Evolutionary conservation across 805 yeast species (phyloP).

Genomic region (Kodamaea laetipori): DNA sequence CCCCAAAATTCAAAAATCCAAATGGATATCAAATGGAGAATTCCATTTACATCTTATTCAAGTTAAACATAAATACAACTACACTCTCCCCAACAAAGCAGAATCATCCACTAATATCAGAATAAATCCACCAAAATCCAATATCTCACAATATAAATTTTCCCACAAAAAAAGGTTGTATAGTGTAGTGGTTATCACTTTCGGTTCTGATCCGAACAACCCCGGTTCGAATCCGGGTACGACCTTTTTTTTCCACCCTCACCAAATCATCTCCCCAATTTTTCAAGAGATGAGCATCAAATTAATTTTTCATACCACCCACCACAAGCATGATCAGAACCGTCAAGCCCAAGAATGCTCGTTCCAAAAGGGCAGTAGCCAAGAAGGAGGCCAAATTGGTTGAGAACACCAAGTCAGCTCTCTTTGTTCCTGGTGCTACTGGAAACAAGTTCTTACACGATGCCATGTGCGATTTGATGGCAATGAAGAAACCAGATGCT

Average conservation of each 20-base stretch:
- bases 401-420: slow-evolving; percentile 86
- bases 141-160: no score
- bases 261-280: neutral
- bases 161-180: slow-evolving; percentile 43
- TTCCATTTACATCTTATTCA: no score
- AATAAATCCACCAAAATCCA: no score
- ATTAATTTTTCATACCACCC: slow-evolving; percentile 6
- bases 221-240: slow-evolving; percentile 87
- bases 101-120: no score
- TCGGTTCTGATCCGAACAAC: slow-evolving; percentile 81
- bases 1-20: no score
- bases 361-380: slow-evolving; percentile 92
- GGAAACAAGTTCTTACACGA: slow-evolving; percentile 81
- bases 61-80: no score
- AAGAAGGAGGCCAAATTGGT: slow-evolving; percentile 84
- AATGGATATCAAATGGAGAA: no score
- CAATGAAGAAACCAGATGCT: slow-evolving; percentile 86
- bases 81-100: no score
- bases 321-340: slow-evolving; percentile 23
- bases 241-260: slow-evolving; percentile 46
- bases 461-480: slow-evolving; percentile 83
- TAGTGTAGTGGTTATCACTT: slow-evolving; percentile 83
- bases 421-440: slow-evolving; percentile 88
- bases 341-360: slow-evolving; percentile 88
- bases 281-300: slow-evolving; percentile 5